Evolutionary conservation across 2,329 filamentous ascomycete genomes (phyloP).

Genomic region (Pseudocercospora macadamiae): DNA sequence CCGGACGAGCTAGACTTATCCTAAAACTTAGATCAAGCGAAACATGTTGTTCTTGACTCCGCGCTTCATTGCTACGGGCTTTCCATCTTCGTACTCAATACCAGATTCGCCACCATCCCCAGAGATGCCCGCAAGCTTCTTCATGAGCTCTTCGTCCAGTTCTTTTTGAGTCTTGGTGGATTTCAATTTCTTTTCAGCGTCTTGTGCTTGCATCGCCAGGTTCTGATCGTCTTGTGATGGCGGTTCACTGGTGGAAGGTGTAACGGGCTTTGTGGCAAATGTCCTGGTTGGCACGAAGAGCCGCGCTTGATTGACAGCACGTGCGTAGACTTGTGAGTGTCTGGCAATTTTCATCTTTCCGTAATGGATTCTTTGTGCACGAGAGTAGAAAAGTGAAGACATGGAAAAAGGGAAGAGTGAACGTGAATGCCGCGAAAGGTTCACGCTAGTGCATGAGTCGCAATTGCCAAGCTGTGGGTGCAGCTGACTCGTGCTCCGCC

Average conservation of each 20-base stretch:
- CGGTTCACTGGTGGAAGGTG: neutral
- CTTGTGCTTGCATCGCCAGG: conserved; percentile 19
- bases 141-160: conserved; percentile 66
- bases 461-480: neutral
- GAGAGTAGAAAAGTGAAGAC: neutral
- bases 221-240: conserved; percentile 24
- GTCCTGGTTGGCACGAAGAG: neutral
- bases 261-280: neutral
- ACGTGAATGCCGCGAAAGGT: neutral
- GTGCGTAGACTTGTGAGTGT: too few species aligned
- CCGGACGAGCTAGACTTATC: too few species aligned
- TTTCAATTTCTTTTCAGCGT: conserved; percentile 27
- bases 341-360: too few species aligned
- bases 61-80: conserved; percentile 72
- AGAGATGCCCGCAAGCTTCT: conserved; percentile 66
- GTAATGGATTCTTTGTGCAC: too few species aligned
- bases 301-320: too few species aligned
- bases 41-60: conserved; percentile 79
- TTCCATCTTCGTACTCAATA: conserved; percentile 74
- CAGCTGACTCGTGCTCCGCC: neutral
- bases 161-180: conserved; percentile 61
- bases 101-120: conserved; percentile 73
- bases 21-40: conserved; percentile 64
- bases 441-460: neutral
- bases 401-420: neutral